Percentiles rank a stretch among this genome's conserved stretches.
Conservation (phyloP, 2,329 filamentous ascomycete species). For the Phoma sp. region DNA sequence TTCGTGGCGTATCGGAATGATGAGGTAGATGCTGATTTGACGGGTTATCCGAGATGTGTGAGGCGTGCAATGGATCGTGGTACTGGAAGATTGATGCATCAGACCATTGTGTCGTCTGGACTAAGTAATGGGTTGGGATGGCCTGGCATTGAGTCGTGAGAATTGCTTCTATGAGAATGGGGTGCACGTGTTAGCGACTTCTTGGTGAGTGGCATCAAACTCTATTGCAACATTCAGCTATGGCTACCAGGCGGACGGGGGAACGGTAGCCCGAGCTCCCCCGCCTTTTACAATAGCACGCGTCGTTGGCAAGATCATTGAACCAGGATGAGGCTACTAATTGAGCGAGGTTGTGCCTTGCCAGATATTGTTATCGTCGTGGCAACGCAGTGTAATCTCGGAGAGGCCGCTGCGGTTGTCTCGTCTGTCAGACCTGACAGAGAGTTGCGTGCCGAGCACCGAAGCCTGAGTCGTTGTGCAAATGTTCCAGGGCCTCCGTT, state of each 20-base stretch:
- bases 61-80: background rate
- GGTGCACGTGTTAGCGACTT: background rate
- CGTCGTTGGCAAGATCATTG: background rate
- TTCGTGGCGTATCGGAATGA: background rate
- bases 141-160: slow-evolving; percentile 1
- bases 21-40: no score
- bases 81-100: slow-evolving; percentile 4
- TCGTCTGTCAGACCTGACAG: background rate
- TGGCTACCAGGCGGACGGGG: slow-evolving; percentile 15
- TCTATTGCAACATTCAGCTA: slow-evolving; percentile 4
- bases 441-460: slow-evolving; percentile 6
- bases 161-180: slow-evolving; percentile 6
- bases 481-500: background rate
- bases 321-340: background rate
- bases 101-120: background rate
- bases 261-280: slow-evolving; percentile 12
- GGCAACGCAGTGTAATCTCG: slow-evolving; percentile 4
- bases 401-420: background rate
- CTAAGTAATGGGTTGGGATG: slow-evolving; percentile 4
- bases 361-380: background rate
- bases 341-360: background rate
- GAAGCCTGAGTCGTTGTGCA: slow-evolving; percentile 3
- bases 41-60: background rate
- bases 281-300: slow-evolving; percentile 10
- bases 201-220: background rate